These are phyloP conservation scores for Rhodofomes roseus DNA, from an alignment of 1,284 basidiomycete genomes.

Conservation along the genomic window DNA sequence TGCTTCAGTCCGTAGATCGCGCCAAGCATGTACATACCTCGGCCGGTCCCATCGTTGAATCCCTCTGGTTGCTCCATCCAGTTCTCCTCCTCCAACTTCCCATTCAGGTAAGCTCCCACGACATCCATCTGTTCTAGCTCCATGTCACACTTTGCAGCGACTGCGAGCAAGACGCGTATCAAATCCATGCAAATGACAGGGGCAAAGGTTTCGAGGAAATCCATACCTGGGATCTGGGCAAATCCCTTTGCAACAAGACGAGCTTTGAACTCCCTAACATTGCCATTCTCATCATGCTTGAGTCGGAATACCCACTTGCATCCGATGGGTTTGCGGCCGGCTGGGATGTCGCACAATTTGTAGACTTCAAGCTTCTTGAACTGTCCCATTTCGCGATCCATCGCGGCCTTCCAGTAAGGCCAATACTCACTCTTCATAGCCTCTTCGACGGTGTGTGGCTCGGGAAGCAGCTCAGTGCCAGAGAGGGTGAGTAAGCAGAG, in stretches of 20 bases:
- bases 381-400: constrained; percentile 27
- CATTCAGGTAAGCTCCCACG: constrained; percentile 34
- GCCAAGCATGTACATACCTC: constrained; percentile 14
- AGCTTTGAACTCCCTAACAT: constrained; percentile 32
- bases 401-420: constrained; percentile 29
- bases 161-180: constrained; percentile 23
- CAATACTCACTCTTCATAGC: constrained; percentile 20
- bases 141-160: constrained; percentile 27
- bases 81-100: constrained; percentile 33
- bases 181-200: constrained; percentile 28
- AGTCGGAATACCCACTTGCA: constrained; percentile 32
- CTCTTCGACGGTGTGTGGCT: constrained; percentile 18
- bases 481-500: constrained; percentile 6
- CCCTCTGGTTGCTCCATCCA: constrained; percentile 35
- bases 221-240: constrained; percentile 34
- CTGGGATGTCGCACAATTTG: constrained; percentile 16
- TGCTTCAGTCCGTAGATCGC: constrained; percentile 31
- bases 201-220: constrained; percentile 35
- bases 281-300: constrained; percentile 24
- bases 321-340: constrained; percentile 21
- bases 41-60: constrained; percentile 19
- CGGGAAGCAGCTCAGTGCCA: constrained; percentile 7
- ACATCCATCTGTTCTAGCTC: constrained; percentile 31
- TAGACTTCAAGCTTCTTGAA: constrained; percentile 23
- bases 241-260: constrained; percentile 40